phyloP scores from a whole-genome alignment of 192 early-diverging fungal species.

The Neocallimastix lanati region DNA sequence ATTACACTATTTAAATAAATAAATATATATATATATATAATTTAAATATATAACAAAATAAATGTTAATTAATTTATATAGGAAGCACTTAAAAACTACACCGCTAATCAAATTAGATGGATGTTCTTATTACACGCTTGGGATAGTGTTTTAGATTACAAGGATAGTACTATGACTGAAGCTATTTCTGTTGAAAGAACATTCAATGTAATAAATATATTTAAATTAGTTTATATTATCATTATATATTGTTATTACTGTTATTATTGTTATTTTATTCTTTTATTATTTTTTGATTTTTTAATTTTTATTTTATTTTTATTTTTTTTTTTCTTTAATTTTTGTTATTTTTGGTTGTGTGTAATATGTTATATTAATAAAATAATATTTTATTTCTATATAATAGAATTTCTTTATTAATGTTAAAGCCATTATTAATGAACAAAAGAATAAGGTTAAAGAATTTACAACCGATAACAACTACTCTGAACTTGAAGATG shows the following conservation, averaged over 20 bases:
- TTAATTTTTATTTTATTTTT: background rate
- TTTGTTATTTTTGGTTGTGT: too few species aligned
- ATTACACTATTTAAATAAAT: too few species aligned
- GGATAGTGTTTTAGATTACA: slow-evolving; percentile 74
- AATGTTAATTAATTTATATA: slow-evolving; percentile 1
- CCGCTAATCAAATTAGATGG: slow-evolving; percentile 68
- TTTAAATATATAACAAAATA: too few species aligned
- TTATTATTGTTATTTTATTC: background rate
- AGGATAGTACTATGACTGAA: slow-evolving; percentile 51
- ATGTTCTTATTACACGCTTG: slow-evolving; percentile 79
- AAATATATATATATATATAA: too few species aligned
- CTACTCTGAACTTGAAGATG: slow-evolving; percentile 47
- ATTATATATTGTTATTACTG: background rate
- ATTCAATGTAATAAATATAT: slow-evolving; percentile 34
- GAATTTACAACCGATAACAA: slow-evolving; percentile 53
- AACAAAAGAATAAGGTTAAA: slow-evolving; percentile 25
- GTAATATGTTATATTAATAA: background rate
- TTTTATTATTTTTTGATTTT: background rate
- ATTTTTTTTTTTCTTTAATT: background rate
- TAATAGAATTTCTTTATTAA: slow-evolving; percentile 74
- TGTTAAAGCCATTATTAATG: slow-evolving; percentile 53
- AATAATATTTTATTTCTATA: background rate
- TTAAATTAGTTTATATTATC: background rate
- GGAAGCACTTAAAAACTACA: slow-evolving; percentile 60
- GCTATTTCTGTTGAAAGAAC: slow-evolving; percentile 54